Evolutionary conservation across 768 basidiomycete species (phyloP).

Genomic region (Leccinum truebloodii): DNA sequence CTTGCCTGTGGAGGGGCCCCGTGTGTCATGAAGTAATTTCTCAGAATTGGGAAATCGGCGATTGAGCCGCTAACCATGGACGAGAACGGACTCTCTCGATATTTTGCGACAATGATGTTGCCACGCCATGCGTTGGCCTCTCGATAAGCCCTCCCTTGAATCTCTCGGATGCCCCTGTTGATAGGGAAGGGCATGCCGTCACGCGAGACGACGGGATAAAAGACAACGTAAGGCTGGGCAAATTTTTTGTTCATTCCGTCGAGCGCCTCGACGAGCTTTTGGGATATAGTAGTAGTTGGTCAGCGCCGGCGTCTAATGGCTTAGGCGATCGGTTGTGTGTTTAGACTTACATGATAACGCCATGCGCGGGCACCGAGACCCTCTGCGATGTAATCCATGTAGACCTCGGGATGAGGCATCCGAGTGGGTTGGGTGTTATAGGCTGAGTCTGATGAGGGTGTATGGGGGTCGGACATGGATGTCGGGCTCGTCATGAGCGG

Average conservation of each 20-base stretch:
- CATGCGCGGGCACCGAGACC: slow-evolving; percentile 65
- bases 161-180: slow-evolving; percentile 74
- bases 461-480: slow-evolving; percentile 44
- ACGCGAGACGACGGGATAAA: slow-evolving; percentile 73
- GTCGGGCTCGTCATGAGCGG: slow-evolving; percentile 71
- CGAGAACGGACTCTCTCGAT: slow-evolving; percentile 44
- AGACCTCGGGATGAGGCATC: slow-evolving; percentile 80
- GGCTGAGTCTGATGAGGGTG: slow-evolving; percentile 25
- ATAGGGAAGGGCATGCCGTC: slow-evolving; percentile 82
- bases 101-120: slow-evolving; percentile 78
- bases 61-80: slow-evolving; percentile 73
- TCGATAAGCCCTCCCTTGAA: slow-evolving; percentile 62
- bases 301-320: slow-evolving; percentile 16
- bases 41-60: slow-evolving; percentile 80
- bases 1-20: slow-evolving; percentile 46
- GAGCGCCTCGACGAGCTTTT: slow-evolving; percentile 68
- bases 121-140: slow-evolving; percentile 77
- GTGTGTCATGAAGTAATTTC: slow-evolving; percentile 76
- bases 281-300: slow-evolving; percentile 8
- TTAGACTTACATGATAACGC: slow-evolving; percentile 64
- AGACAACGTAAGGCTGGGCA: slow-evolving; percentile 76
- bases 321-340: slow-evolving; percentile 10
- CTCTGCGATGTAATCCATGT: slow-evolving; percentile 87
- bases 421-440: slow-evolving; percentile 50
- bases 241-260: slow-evolving; percentile 83